These are phyloP conservation scores for Lignosus rhinocerotis DNA, from an alignment of 1,284 basidiomycete species.

Conservation along the genomic window DNA sequence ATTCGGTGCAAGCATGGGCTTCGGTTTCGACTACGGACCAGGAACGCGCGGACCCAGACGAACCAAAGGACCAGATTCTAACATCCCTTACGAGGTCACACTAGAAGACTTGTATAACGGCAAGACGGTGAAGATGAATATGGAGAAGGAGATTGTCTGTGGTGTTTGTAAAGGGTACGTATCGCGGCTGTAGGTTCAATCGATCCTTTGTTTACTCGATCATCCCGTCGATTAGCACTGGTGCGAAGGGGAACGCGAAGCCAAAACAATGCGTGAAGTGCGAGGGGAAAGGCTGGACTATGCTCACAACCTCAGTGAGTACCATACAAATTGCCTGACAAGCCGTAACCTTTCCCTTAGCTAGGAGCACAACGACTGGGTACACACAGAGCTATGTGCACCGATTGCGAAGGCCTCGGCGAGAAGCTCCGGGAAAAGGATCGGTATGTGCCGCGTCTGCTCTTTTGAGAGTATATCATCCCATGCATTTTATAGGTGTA, in stretches of 20 bases:
- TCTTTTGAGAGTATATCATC: not conserved
- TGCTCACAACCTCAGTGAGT: constrained; percentile 59
- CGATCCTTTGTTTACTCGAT: not conserved
- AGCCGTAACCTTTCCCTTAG: constrained; percentile 31
- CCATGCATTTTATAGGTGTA: constrained; percentile 62
- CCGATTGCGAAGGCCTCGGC: constrained; percentile 81
- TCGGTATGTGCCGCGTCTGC: constrained; percentile 47
- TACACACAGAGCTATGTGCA: constrained; percentile 60
- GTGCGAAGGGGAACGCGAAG: constrained; percentile 78
- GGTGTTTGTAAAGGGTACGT: constrained; percentile 78
- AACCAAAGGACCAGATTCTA: constrained; percentile 68
- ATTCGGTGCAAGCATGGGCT: constrained; percentile 55
- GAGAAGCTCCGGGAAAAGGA: constrained; percentile 88
- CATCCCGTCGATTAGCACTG: constrained; percentile 52
- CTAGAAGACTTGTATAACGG: constrained; percentile 94
- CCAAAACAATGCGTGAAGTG: constrained; percentile 83
- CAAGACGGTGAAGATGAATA: constrained; percentile 85
- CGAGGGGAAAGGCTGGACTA: constrained; percentile 80
- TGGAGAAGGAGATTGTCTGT: constrained; percentile 87
- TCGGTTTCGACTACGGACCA: constrained; percentile 59
- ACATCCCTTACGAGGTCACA: constrained; percentile 83
- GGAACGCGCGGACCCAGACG: constrained; percentile 42
- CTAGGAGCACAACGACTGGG: constrained; percentile 52
- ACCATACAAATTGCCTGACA: not conserved
- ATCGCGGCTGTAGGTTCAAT: not conserved